These are phyloP conservation scores for Pezicula neosporulosa DNA, from an alignment of 2,329 filamentous ascomycete species.

Conservation along the genomic window DNA sequence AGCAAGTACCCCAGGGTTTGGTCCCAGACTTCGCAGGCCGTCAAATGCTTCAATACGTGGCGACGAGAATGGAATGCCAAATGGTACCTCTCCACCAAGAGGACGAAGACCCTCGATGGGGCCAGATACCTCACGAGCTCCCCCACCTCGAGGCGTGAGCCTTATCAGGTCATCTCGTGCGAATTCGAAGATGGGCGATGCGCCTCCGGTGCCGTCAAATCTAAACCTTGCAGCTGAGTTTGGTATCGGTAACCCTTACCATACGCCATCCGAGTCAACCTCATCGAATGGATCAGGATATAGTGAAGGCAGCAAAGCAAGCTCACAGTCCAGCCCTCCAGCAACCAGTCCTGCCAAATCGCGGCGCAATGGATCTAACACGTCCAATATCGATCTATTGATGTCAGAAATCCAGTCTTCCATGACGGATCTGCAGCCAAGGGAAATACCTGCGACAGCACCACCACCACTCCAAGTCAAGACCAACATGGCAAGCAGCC, in stretches of 20 bases:
- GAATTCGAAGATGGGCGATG: constrained; percentile 15
- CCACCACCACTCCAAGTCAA: constrained; percentile 21
- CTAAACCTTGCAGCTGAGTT: constrained; percentile 58
- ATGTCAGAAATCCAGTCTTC: constrained; percentile 54
- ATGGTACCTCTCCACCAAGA: constrained; percentile 8
- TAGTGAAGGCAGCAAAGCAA: constrained; percentile 56
- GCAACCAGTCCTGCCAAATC: constrained; percentile 30
- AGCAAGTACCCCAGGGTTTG: neutral
- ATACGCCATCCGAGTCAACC: constrained; percentile 59
- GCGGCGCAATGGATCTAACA: constrained; percentile 34
- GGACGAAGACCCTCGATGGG: constrained; percentile 21
- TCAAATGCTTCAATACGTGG: constrained; percentile 9
- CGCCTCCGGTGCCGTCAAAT: constrained; percentile 20
- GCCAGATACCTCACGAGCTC: constrained; percentile 23
- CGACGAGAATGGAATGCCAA: neutral
- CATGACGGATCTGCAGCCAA: constrained; percentile 37
- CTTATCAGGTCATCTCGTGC: constrained; percentile 17
- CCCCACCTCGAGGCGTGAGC: constrained; percentile 26
- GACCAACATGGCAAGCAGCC: constrained; percentile 9
- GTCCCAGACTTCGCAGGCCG: constrained; percentile 12
- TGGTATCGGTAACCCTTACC: constrained; percentile 59
- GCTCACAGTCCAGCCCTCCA: constrained; percentile 58
- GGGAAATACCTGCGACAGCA: constrained; percentile 25
- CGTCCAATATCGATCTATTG: constrained; percentile 43
- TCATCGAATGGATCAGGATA: constrained; percentile 62